Evolutionary conservation across 768 basidiomycete genomes (phyloP).

Genomic region (Lanmaoa pseudosensibilis): DNA sequence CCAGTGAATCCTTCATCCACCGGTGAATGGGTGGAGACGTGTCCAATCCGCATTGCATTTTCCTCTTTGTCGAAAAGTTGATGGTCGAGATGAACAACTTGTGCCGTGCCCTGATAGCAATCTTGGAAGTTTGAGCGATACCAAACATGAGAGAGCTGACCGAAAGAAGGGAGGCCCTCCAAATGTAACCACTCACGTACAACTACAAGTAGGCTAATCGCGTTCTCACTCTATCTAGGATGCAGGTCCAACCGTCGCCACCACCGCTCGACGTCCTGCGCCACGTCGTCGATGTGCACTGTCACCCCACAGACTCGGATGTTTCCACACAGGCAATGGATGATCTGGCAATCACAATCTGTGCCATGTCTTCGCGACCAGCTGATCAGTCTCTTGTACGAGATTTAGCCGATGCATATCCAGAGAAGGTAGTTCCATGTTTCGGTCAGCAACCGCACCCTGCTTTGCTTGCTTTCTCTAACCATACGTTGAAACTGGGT

Average conservation of each 20-base stretch:
- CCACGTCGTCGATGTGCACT: constrained; percentile 85
- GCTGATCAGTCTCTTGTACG: constrained; percentile 74
- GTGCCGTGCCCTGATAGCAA: constrained; percentile 4
- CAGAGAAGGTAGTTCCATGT: constrained; percentile 76
- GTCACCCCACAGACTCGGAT: constrained; percentile 84
- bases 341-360: constrained; percentile 62
- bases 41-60: constrained; percentile 33
- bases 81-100: constrained; percentile 1
- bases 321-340: constrained; percentile 52
- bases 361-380: constrained; percentile 74
- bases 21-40: constrained; percentile 48
- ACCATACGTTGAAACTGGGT: constrained; percentile 8
- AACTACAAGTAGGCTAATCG: neutral
- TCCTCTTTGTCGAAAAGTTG: neutral
- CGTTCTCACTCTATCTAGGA: neutral
- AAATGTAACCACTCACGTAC: neutral
- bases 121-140: constrained; percentile 6
- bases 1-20: constrained; percentile 52
- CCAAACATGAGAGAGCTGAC: constrained; percentile 16
- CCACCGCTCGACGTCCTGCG: constrained; percentile 44
- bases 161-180: neutral
- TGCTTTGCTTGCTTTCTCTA: constrained; percentile 13
- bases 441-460: constrained; percentile 63
- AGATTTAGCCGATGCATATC: constrained; percentile 57
- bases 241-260: neutral